Evolutionary conservation across 768 basidiomycete species (phyloP), one percentile per base, ranked within the genome.

Genomic region (Pleurotus djamor): DNA sequence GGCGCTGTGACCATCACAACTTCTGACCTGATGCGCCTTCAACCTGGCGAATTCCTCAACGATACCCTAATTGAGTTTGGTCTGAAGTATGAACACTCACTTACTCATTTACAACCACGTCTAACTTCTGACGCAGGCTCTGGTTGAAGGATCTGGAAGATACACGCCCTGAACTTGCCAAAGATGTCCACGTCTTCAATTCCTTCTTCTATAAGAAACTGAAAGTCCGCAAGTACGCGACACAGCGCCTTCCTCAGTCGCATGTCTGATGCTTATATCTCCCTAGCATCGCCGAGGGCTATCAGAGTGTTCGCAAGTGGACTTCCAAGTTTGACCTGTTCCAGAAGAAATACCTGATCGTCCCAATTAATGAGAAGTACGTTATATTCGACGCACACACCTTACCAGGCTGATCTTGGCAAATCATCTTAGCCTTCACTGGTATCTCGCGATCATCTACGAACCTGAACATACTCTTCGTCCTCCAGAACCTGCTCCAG

Each of bases 161-260:
- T 38, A 73, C 67, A 37, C 68, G 88, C 61, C 87, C 88, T 2
- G 79, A 79, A 13, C 73, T 92, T 4, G 91, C 86, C 1, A 81
- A 86, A 2, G 82, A 91, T 64, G 79, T 96, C 1, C 89, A 98
- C 66, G 83, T 98, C 4, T 98, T 98, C 78, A 98, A 89, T 71
- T 96, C 96, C 0, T 99, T 98, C 75, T 98, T 99, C 73, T 98
- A 96, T 78, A 93, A 96, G 77, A 96, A 97, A 72, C 74, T 99
- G 32, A 88, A 88, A 59, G 81, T 82, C 56, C 89, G 84, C 69
- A 83, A 79, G 86, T 87, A 68, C 41, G 77, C 68, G 28, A 37
- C 52, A 41, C 44, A n/a, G 21, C 21, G 21, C 21, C 21, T 28
- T 28, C 21, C n/a, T 4, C 10, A 8, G 35, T 34, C 52, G 4